Conservation (phyloP, 345 rosid genomes). For the Camelina laxa region DNA sequence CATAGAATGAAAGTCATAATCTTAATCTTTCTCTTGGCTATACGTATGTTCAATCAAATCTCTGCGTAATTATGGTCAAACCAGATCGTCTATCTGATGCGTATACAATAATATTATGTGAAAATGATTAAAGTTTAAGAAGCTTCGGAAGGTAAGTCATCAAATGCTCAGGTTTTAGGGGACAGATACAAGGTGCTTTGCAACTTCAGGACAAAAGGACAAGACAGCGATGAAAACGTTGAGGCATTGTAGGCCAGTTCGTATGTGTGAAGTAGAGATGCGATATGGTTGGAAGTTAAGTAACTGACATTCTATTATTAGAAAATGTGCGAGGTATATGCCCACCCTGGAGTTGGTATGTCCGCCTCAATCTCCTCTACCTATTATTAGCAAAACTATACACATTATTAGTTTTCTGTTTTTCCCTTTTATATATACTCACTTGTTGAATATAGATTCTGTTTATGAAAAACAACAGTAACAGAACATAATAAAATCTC, state of each 20-base stretch:
- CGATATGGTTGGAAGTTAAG: conserved; percentile 41
- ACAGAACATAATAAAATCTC: conserved; percentile 2
- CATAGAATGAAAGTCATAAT: too few species aligned
- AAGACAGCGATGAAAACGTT: conserved; percentile 12
- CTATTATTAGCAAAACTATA: conserved; percentile 38
- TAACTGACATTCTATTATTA: conserved; percentile 38
- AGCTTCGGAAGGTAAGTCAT: background rate
- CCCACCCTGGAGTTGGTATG: conserved; percentile 44
- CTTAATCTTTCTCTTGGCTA: too few species aligned
- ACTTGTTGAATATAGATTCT: conserved; percentile 26
- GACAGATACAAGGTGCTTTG: conserved; percentile 25
- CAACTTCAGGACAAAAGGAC: conserved; percentile 29
- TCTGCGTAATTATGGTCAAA: too few species aligned
- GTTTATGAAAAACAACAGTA: conserved; percentile 10
- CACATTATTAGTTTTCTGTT: conserved; percentile 35
- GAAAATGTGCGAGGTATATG: conserved; percentile 35
- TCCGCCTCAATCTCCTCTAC: conserved; percentile 25
- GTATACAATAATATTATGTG: background rate
- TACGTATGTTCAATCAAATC: too few species aligned
- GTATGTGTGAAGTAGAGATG: conserved; percentile 32
- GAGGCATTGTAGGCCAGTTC: conserved; percentile 22
- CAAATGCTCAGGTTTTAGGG: conserved; percentile 4
- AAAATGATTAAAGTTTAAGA: background rate
- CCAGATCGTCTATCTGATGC: too few species aligned
- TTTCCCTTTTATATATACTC: conserved; percentile 25